Conservation (phyloP, 2,329 filamentous ascomycete species). For the Diaporthe ampelina region DNA sequence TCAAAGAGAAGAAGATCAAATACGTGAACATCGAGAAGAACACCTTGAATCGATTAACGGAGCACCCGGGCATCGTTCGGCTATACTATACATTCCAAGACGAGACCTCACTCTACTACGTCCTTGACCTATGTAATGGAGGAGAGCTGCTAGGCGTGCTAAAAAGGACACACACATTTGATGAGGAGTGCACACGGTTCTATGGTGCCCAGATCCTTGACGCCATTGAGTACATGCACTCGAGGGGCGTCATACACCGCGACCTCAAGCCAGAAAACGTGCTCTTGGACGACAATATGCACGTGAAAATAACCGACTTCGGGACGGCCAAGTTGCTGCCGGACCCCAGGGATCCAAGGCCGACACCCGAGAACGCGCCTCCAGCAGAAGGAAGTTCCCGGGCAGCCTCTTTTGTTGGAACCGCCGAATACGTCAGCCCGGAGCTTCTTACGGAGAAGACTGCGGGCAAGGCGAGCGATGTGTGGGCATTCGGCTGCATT, state of each 20-base stretch:
- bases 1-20: slow-evolving; percentile 99
- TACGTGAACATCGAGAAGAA: slow-evolving; percentile 99
- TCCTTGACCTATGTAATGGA: slow-evolving; percentile 91
- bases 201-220: slow-evolving; percentile 97
- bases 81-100: slow-evolving; percentile 99
- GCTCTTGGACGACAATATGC: slow-evolving; percentile 93
- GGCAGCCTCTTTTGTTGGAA: slow-evolving; percentile 96
- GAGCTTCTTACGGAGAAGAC: slow-evolving; percentile 97
- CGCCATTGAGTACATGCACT: slow-evolving; percentile 98
- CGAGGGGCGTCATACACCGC: slow-evolving; percentile 93
- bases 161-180: slow-evolving; percentile 95
- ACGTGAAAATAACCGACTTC: slow-evolving; percentile 99
- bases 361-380: slow-evolving; percentile 47
- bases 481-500: slow-evolving; percentile 99
- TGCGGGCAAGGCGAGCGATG: slow-evolving; percentile 95
- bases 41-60: slow-evolving; percentile 93
- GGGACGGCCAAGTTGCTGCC: slow-evolving; percentile 96
- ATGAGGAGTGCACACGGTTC: slow-evolving; percentile 93
- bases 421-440: slow-evolving; percentile 97
- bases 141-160: slow-evolving; percentile 93
- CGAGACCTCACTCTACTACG: slow-evolving; percentile 95
- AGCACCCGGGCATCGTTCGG: slow-evolving; percentile 95
- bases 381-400: slow-evolving; percentile 72
- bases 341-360: slow-evolving; percentile 63
- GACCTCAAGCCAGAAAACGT: slow-evolving; percentile 98